A percentile compares a stretch with the other conserved stretches of the same genome.
These are phyloP conservation scores for Amaranthus tricolor DNA, from an alignment of 179 eudicot species.

Conservation along the genomic window DNA sequence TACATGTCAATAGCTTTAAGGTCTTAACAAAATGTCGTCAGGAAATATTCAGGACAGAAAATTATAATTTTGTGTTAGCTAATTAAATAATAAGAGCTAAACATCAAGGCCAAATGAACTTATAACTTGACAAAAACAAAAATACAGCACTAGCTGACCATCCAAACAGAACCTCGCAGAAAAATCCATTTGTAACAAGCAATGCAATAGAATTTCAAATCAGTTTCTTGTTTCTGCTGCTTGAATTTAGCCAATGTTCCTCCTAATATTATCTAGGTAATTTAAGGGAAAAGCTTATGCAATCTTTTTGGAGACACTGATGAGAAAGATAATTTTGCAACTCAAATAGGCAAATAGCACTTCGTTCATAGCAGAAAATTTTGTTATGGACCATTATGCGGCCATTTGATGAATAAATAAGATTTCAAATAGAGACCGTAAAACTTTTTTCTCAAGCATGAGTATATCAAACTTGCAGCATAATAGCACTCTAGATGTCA, in stretches of 20 bases:
- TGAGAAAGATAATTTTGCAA: not conserved
- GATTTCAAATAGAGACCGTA: not conserved
- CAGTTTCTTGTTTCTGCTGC: not conserved
- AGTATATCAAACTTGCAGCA: not conserved
- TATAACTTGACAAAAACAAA: not conserved
- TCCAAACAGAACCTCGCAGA: not conserved
- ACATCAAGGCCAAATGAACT: not conserved
- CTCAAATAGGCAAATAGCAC: not conserved
- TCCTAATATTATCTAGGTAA: not conserved
- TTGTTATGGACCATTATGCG: not conserved
- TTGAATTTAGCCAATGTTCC: not conserved
- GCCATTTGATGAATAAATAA: not conserved
- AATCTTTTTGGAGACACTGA: not conserved
- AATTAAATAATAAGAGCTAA: not conserved
- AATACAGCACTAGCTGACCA: slow-evolving; percentile 4
- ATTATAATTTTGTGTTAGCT: not conserved
- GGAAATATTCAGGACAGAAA: slow-evolving; percentile 7
- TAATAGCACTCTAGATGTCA: slow-evolving; percentile 1
- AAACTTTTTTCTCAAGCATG: not conserved
- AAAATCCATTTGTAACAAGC: not conserved
- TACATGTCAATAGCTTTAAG: not conserved
- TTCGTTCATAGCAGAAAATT: not conserved
- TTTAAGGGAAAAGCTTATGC: not conserved
- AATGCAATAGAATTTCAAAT: not conserved
- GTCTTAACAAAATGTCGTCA: not conserved